phyloP scores from a whole-genome alignment of 805 yeast species.

The Yamadazyma phyllophila region DNA sequence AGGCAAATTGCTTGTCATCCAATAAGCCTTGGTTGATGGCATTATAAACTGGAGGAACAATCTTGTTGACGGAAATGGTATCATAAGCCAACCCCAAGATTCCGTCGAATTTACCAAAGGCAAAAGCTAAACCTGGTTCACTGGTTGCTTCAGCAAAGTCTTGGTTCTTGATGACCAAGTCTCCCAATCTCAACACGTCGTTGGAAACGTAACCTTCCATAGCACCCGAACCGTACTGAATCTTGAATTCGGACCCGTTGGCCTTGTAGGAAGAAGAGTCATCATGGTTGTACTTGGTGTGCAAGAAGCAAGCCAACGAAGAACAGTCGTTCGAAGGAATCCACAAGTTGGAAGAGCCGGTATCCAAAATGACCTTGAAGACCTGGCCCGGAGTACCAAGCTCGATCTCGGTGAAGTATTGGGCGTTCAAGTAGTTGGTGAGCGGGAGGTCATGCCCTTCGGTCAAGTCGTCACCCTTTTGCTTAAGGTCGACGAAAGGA shows the following conservation, averaged over 20 bases:
- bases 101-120: slow-evolving; percentile 98
- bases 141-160: slow-evolving; percentile 96
- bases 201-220: slow-evolving; percentile 90
- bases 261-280: slow-evolving; percentile 79
- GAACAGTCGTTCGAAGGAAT: slow-evolving; percentile 87
- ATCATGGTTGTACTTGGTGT: slow-evolving; percentile 83
- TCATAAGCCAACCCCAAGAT: slow-evolving; percentile 93
- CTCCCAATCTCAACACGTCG: slow-evolving; percentile 80
- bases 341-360: slow-evolving; percentile 97
- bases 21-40: slow-evolving; percentile 80
- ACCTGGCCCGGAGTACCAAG: slow-evolving; percentile 92
- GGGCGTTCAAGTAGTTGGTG: slow-evolving; percentile 93
- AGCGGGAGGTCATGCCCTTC: slow-evolving; percentile 59
- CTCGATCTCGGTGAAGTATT: slow-evolving; percentile 87
- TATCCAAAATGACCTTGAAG: slow-evolving; percentile 92
- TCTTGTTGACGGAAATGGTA: slow-evolving; percentile 81
- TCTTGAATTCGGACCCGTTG: slow-evolving; percentile 82
- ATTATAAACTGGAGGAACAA: slow-evolving; percentile 92
- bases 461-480: background rate
- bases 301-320: slow-evolving; percentile 93
- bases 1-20: slow-evolving; percentile 83
- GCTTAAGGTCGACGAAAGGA: slow-evolving; percentile 35
- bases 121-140: slow-evolving; percentile 97
- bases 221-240: slow-evolving; percentile 91
- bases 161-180: slow-evolving; percentile 79